A percentile compares a stretch with the other conserved stretches of the same genome.
These are phyloP conservation scores for Globisporangium emineosum DNA, from an alignment of 352 stramenopile species.

Conservation along the genomic window DNA sequence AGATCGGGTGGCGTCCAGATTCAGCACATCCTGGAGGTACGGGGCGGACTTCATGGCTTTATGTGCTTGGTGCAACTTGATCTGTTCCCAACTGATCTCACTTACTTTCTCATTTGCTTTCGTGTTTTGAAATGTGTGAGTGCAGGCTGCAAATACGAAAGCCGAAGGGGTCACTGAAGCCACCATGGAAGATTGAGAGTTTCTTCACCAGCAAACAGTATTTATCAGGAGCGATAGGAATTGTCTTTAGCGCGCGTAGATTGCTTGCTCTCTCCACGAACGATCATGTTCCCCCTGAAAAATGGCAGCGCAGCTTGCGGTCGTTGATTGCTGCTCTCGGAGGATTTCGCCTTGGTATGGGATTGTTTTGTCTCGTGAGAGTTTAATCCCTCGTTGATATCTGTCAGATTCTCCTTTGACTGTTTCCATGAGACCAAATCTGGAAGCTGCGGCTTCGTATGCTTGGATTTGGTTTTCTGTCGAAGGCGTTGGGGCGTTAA, in stretches of 20 bases:
- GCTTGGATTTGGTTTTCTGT: constrained; percentile 18
- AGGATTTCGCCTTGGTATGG: constrained; percentile 9
- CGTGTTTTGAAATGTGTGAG: background rate
- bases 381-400: constrained; percentile 17
- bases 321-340: constrained; percentile 25
- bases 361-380: constrained; percentile 14
- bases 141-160: constrained; percentile 22
- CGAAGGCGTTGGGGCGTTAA: constrained; percentile 13
- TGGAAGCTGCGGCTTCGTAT: constrained; percentile 6
- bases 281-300: constrained; percentile 66
- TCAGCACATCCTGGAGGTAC: constrained; percentile 60
- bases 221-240: constrained; percentile 25
- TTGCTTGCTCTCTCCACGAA: constrained; percentile 44
- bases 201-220: background rate
- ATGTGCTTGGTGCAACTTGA: background rate
- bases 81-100: constrained; percentile 1
- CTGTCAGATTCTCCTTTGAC: constrained; percentile 1
- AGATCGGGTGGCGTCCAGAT: constrained; percentile 58
- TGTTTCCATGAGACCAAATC: constrained; percentile 14
- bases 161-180: constrained; percentile 7
- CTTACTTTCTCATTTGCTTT: background rate
- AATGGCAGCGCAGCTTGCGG: constrained; percentile 43
- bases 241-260: constrained; percentile 36
- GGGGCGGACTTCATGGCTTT: background rate
- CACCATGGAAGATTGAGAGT: constrained; percentile 15